phyloP scores from a whole-genome alignment of 1,284 basidiomycete genomes.

The Cryptococcus depauperatus region DNA sequence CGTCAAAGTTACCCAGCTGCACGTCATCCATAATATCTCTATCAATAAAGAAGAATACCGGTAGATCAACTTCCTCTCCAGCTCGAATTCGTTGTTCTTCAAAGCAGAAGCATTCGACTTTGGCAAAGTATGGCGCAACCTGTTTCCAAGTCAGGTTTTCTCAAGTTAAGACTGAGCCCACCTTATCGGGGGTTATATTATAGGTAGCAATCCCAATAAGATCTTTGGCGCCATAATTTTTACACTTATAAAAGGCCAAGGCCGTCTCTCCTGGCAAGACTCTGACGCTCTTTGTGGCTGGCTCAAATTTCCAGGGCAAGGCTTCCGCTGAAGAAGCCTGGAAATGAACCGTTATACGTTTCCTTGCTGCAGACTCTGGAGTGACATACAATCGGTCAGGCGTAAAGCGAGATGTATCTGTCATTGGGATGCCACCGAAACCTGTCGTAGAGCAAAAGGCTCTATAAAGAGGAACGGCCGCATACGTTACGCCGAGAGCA shows the following conservation, averaged over 20 bases:
- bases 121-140: conserved; percentile 98
- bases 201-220: conserved; percentile 99
- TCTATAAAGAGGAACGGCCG: conserved; percentile 92
- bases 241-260: conserved; percentile 92
- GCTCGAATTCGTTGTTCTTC: conserved; percentile 95
- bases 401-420: conserved; percentile 70
- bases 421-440: conserved; percentile 89
- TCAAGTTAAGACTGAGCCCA: conserved; percentile 13
- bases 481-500: conserved; percentile 80
- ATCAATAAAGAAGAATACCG: conserved; percentile 97
- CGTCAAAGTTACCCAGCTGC: conserved; percentile 71
- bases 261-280: conserved; percentile 95
- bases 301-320: conserved; percentile 87
- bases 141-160: conserved; percentile 36
- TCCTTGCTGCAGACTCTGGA: conserved; percentile 54
- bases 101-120: conserved; percentile 99
- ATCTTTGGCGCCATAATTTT: conserved; percentile 74
- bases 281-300: conserved; percentile 79
- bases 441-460: conserved; percentile 98
- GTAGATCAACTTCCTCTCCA: conserved; percentile 95
- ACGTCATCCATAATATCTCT: conserved; percentile 92
- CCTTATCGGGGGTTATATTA: conserved; percentile 60
- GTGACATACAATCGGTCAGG: conserved; percentile 72
- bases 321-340: conserved; percentile 85
- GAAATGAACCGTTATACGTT: conserved; percentile 81